phyloP scores from a whole-genome alignment of 192 early-diverging fungal species.

The Entomortierella chlamydospora region DNA sequence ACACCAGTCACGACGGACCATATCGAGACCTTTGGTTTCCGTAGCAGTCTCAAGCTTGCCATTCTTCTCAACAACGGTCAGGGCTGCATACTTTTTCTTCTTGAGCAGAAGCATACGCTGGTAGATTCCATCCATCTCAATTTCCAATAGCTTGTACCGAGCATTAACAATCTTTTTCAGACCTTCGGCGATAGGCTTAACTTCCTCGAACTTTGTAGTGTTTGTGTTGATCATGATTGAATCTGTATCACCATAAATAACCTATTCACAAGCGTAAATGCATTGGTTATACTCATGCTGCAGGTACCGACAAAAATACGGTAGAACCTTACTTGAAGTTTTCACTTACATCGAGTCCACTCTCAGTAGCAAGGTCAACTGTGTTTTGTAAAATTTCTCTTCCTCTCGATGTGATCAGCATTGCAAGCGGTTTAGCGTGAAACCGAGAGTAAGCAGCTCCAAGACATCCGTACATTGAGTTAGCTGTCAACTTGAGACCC shows the following conservation, averaged over 20 bases:
- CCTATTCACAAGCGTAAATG: slow-evolving; percentile 54
- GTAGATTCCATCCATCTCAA: slow-evolving; percentile 96
- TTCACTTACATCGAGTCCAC: slow-evolving; percentile 77
- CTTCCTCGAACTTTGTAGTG: slow-evolving; percentile 74
- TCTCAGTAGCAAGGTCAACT: slow-evolving; percentile 81
- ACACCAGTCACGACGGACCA: slow-evolving; percentile 99
- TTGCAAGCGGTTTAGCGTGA: slow-evolving; percentile 96
- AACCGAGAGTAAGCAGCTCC: slow-evolving; percentile 94
- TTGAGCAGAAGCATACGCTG: slow-evolving; percentile 90
- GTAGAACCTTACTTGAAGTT: background rate
- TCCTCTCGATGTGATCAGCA: slow-evolving; percentile 95
- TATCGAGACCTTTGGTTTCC: slow-evolving; percentile 95
- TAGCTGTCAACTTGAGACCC: slow-evolving; percentile 97
- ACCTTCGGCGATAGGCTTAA: slow-evolving; percentile 81
- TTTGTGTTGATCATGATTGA: slow-evolving; percentile 98
- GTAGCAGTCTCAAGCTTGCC: slow-evolving; percentile 60
- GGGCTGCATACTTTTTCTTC: slow-evolving; percentile 99
- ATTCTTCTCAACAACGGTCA: slow-evolving; percentile 73
- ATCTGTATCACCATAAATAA: slow-evolving; percentile 99
- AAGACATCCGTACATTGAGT: slow-evolving; percentile 99
- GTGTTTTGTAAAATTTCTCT: slow-evolving; percentile 97
- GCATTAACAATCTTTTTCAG: slow-evolving; percentile 91
- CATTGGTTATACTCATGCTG: background rate
- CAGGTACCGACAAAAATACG: background rate
- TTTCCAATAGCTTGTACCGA: slow-evolving; percentile 93